Conservation (phyloP, 2,329 filamentous ascomycete species). For the Mariannaea sp. region DNA sequence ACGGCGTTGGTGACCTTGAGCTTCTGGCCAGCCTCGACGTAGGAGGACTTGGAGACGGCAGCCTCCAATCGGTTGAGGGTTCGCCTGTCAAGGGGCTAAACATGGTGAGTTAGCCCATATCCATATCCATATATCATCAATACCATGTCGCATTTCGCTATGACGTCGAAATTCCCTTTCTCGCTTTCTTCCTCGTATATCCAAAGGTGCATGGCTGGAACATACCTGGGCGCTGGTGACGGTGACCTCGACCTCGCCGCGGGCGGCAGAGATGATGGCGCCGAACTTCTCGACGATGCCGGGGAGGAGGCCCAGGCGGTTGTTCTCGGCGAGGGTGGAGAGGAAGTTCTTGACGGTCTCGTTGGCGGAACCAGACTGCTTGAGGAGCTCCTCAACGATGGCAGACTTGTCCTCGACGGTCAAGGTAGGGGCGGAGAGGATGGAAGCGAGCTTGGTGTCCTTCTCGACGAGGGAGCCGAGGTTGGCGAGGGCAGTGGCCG, state of each 20-base stretch:
- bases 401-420: conserved; percentile 77
- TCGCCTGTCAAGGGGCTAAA: conserved; percentile 81
- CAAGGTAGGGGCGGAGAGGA: conserved; percentile 83
- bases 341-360: conserved; percentile 95
- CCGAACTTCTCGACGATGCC: conserved; percentile 86
- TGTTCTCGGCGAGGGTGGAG: conserved; percentile 89
- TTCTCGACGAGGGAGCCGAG: conserved; percentile 76
- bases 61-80: conserved; percentile 84
- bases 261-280: conserved; percentile 83
- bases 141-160: background rate
- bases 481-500: conserved; percentile 75
- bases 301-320: conserved; percentile 82
- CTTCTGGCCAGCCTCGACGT: conserved; percentile 91
- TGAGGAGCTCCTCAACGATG: conserved; percentile 86
- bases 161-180: background rate
- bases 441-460: conserved; percentile 77
- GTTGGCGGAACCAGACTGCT: conserved; percentile 75
- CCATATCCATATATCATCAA: conserved; percentile 8
- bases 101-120: conserved; percentile 35
- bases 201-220: conserved; percentile 29
- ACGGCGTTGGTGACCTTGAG: conserved; percentile 95
- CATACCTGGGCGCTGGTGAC: conserved; percentile 89
- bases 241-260: conserved; percentile 90
- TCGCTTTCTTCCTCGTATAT: conserved; percentile 10
- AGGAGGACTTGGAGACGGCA: conserved; percentile 87